These are phyloP conservation scores for Vitis cinerea DNA, from an alignment of 164 flowering plant species.

Conservation along the genomic window DNA sequence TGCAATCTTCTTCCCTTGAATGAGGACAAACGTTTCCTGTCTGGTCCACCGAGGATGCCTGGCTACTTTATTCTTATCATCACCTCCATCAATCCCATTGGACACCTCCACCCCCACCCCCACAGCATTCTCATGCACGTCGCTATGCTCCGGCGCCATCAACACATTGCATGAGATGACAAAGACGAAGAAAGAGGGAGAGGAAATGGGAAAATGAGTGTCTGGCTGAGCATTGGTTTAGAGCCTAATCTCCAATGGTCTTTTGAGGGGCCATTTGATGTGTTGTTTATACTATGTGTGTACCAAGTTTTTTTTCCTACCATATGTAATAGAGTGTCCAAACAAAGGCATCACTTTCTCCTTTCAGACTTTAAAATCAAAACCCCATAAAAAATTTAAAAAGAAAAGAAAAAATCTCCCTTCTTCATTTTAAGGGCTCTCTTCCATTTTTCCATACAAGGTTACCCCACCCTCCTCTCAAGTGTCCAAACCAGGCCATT, in stretches of 20 bases:
- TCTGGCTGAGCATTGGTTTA: too few species aligned
- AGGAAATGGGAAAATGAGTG: too few species aligned
- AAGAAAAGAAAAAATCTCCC: too few species aligned
- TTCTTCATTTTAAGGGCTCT: too few species aligned
- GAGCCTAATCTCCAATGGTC: background rate
- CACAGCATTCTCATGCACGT: slow-evolving; percentile 3
- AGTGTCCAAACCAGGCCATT: too few species aligned
- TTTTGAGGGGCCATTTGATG: background rate
- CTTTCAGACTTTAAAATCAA: background rate
- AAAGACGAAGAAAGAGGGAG: too few species aligned
- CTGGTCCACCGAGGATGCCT: slow-evolving; percentile 81
- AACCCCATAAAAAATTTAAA: background rate
- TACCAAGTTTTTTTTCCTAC: background rate
- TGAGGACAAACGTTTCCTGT: slow-evolving; percentile 67
- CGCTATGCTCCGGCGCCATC: background rate
- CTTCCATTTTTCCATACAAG: too few species aligned
- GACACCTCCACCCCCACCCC: background rate
- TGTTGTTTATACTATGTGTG: background rate
- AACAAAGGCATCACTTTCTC: background rate
- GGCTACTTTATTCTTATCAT: slow-evolving; percentile 32
- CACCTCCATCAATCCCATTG: slow-evolving; percentile 5
- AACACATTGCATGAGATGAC: background rate
- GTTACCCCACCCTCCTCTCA: too few species aligned
- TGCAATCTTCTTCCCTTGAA: slow-evolving; percentile 64
- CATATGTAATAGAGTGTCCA: background rate